phyloP scores from a whole-genome alignment of 2,329 filamentous ascomycete species.

The Trematosphaeria pertusa region DNA sequence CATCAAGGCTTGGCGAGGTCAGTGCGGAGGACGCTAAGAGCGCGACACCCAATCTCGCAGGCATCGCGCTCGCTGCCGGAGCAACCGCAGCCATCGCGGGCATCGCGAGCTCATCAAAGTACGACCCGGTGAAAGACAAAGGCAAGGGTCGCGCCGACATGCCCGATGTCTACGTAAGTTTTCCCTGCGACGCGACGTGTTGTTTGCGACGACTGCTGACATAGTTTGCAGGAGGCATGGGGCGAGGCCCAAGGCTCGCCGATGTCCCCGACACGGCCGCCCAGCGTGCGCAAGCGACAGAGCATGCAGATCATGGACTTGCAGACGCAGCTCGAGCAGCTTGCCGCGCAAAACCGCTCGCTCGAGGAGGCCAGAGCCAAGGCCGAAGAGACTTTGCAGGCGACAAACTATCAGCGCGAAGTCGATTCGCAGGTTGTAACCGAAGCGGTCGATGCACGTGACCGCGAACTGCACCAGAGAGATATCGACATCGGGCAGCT shows the following conservation, averaged over 20 bases:
- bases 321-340: conserved; percentile 82
- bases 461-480: conserved; percentile 76
- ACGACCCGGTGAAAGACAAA: conserved; percentile 83
- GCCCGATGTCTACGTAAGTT: conserved; percentile 92
- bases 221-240: conserved; percentile 77
- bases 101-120: conserved; percentile 61
- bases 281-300: conserved; percentile 94
- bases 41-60: conserved; percentile 38
- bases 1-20: conserved; percentile 66
- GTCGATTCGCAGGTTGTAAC: conserved; percentile 57
- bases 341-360: conserved; percentile 82
- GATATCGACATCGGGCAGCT: conserved; percentile 87
- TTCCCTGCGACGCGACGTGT: too few species aligned
- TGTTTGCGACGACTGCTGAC: conserved; percentile 29
- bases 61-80: conserved; percentile 43
- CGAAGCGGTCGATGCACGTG: conserved; percentile 67
- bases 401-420: conserved; percentile 61
- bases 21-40: conserved; percentile 44
- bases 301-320: conserved; percentile 96
- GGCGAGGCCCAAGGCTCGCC: conserved; percentile 91
- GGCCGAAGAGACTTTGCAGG: conserved; percentile 70
- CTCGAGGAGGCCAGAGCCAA: conserved; percentile 75
- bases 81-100: conserved; percentile 49
- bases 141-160: conserved; percentile 82
- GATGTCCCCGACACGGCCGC: conserved; percentile 89